These are phyloP conservation scores for Nidularia sp. DNA, from an alignment of 768 basidiomycete species.

Conservation along the genomic window DNA sequence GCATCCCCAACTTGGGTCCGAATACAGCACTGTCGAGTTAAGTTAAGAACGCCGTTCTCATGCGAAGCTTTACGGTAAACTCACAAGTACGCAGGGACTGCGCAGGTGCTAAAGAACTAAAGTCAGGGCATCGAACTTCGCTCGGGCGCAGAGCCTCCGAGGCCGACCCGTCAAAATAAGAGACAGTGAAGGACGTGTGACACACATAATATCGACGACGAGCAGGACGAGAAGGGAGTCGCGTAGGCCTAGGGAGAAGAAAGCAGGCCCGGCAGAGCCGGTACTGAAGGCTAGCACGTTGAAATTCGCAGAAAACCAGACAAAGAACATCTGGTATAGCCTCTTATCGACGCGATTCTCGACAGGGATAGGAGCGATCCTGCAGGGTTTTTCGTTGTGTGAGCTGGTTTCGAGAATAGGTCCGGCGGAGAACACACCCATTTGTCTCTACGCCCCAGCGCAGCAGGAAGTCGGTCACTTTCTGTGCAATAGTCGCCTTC, in stretches of 20 bases:
- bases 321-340: conserved; percentile 62
- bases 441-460: conserved; percentile 29
- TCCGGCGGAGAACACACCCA: conserved; percentile 16
- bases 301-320: conserved; percentile 71
- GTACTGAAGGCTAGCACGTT: conserved; percentile 62
- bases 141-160: background rate
- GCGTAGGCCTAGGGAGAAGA: conserved; percentile 50
- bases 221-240: conserved; percentile 48
- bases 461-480: conserved; percentile 14
- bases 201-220: conserved; percentile 37
- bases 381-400: conserved; percentile 10
- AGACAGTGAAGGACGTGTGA: conserved; percentile 2
- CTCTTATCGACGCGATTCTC: conserved; percentile 53
- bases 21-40: conserved; percentile 44
- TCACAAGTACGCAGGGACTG: conserved; percentile 59
- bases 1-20: conserved; percentile 76
- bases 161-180: background rate
- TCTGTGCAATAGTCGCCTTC: conserved; percentile 4
- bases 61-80: conserved; percentile 12
- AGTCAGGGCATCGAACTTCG: conserved; percentile 20
- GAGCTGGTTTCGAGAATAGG: background rate
- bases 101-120: conserved; percentile 24
- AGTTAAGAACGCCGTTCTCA: background rate
- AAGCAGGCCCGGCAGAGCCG: conserved; percentile 56
- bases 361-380: conserved; percentile 48